Evolutionary conservation across 305 asterid species (phyloP), one percentile per base, ranked within the genome.

Genomic region (Galium porrigens): DNA sequence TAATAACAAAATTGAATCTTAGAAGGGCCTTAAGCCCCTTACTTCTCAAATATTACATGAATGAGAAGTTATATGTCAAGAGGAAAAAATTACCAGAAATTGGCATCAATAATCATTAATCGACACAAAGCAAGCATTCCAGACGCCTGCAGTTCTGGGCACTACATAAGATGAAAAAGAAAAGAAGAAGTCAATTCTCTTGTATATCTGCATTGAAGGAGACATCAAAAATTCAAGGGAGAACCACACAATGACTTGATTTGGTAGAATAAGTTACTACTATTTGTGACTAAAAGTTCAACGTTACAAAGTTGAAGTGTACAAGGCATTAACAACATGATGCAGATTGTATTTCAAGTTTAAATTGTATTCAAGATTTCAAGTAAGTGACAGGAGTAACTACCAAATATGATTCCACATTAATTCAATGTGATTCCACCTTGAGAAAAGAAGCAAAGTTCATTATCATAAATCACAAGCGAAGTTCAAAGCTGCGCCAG

Each of bases 91-190:
- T 76, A 91, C 96, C 98, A 91, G 86, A 86, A 91, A 64, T 84
- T 82, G 29, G 95, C 87, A 74, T 91, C 98, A 48, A 86, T 84
- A 65, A 91, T 84, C 98, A 91, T 91, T 60, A 91, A 76, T 65
- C 84, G 87, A 78, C 95, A 88, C 68, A 91, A 79, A 63, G 98
- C 88, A 74, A 85, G 95, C 96, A 86, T 91, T 82, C 88, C 98
- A 71, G 96, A 83, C 62, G 89, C 83, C 83, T 91, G 98, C 68
- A 91, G 78, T 74, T 82, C 84, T 67, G 96, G 95, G 77, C 82
- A 74, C 98, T 91, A 74, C 56, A 81, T 67, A 66, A 58, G 44
- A 29, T 14, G 67, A 69, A 64, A 65, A 57, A 74, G 69, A n/a
- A 32, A 30, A 70, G 70, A 53, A 67, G 66, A 71, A 58, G 60